Evolutionary conservation across 2,329 filamentous ascomycete genomes (phyloP).

Genomic region (Apiospora aurea): DNA sequence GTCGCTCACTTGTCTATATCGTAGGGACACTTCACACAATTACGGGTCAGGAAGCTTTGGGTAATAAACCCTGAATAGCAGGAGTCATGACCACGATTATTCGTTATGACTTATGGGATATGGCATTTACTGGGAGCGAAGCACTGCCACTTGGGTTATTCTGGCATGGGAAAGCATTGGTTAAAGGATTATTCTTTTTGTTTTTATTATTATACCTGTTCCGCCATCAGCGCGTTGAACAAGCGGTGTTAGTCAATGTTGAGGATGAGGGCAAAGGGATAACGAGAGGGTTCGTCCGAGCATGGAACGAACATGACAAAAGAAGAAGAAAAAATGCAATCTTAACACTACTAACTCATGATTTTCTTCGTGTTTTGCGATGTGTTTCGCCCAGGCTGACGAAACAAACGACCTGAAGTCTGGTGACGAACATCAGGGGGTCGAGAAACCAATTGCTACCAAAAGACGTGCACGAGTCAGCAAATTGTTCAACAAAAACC

Average conservation of each 20-base stretch:
- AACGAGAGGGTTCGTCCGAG: neutral
- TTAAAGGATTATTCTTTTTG: neutral
- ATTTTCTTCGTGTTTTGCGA: neutral
- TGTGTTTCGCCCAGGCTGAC: neutral
- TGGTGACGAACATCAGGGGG: neutral
- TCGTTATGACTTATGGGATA: slow-evolving; percentile 2
- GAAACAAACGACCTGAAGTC: neutral
- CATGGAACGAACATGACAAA: neutral
- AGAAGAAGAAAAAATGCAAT: neutral
- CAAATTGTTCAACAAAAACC: neutral
- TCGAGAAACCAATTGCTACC: neutral
- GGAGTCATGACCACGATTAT: neutral
- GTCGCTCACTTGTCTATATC: neutral
- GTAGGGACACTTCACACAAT: neutral
- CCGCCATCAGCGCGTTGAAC: neutral
- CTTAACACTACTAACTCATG: neutral
- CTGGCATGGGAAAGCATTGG: neutral
- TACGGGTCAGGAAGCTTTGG: neutral
- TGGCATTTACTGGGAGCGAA: slow-evolving; percentile 20
- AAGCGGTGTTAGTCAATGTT: neutral
- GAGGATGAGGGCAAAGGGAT: neutral
- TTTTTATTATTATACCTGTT: slow-evolving; percentile 15
- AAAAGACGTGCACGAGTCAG: neutral
- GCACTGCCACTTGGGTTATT: neutral
- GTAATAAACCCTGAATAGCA: neutral